A percentile compares a stretch with the other conserved stretches of the same genome.
Evolutionary conservation across 2,329 filamentous ascomycete genomes (phyloP).

Genomic region (Biscogniauxia sp.): DNA sequence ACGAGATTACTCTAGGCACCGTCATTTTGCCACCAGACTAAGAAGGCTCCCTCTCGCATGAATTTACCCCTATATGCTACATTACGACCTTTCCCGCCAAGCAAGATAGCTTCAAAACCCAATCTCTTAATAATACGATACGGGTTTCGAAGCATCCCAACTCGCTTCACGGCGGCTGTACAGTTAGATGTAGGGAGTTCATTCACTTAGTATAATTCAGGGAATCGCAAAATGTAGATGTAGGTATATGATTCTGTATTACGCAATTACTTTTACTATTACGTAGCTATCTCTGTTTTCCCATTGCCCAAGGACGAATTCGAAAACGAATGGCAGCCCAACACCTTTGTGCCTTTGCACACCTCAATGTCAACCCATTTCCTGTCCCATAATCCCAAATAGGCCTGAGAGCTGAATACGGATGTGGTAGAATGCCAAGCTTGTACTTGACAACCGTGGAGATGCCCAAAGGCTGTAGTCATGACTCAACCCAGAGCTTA

Average conservation of each 20-base stretch:
- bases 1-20: neutral
- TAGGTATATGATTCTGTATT: neutral
- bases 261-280: neutral
- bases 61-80: neutral
- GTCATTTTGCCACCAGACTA: neutral
- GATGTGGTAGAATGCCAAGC: neutral
- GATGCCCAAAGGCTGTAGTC: neutral
- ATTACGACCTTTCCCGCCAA: neutral
- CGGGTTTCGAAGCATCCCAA: too few relatives aligned
- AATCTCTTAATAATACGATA: too few relatives aligned
- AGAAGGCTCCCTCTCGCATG: neutral
- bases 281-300: neutral
- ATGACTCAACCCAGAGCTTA: constrained; percentile 7
- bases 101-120: neutral
- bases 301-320: neutral
- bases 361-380: neutral
- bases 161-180: too few relatives aligned
- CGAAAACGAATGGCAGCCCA: neutral
- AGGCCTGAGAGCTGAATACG: neutral
- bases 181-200: too few relatives aligned
- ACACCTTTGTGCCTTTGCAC: neutral
- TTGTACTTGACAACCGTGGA: neutral
- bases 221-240: neutral
- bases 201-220: neutral
- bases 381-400: neutral